Conservation (phyloP, 345 rosid genomes). For the Moringa oleifera region DNA sequence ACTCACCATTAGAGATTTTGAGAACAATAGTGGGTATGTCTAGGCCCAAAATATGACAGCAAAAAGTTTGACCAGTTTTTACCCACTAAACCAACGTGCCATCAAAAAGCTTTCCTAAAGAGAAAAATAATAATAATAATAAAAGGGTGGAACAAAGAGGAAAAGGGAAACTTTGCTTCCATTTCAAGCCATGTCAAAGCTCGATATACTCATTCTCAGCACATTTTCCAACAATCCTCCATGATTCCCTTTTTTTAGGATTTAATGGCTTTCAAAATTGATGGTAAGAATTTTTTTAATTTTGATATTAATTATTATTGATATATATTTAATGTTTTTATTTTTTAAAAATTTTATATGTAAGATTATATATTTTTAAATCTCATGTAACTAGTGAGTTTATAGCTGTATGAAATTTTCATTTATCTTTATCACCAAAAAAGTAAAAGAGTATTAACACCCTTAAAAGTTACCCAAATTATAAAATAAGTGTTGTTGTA, state of each 20-base stretch:
- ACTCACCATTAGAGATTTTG: too few species aligned
- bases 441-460: background rate
- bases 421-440: too few species aligned
- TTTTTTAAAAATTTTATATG: too few species aligned
- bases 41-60: too few species aligned
- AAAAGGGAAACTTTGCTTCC: constrained; percentile 20
- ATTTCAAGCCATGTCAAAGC: constrained; percentile 19
- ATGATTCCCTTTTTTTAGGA: background rate
- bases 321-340: too few species aligned
- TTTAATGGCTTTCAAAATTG: too few species aligned
- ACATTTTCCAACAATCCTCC: constrained; percentile 25
- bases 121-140: background rate
- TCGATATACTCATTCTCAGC: constrained; percentile 10
- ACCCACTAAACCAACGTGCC: background rate
- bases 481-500: background rate
- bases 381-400: too few species aligned
- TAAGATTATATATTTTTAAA: too few species aligned
- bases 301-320: too few species aligned
- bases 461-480: background rate
- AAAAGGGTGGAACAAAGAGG: background rate
- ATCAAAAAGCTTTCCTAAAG: background rate
- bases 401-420: too few species aligned
- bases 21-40: too few species aligned
- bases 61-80: constrained; percentile 25
- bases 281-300: too few species aligned